phyloP scores from a whole-genome alignment of 768 basidiomycete genomes.

The Trametes cingulata region DNA sequence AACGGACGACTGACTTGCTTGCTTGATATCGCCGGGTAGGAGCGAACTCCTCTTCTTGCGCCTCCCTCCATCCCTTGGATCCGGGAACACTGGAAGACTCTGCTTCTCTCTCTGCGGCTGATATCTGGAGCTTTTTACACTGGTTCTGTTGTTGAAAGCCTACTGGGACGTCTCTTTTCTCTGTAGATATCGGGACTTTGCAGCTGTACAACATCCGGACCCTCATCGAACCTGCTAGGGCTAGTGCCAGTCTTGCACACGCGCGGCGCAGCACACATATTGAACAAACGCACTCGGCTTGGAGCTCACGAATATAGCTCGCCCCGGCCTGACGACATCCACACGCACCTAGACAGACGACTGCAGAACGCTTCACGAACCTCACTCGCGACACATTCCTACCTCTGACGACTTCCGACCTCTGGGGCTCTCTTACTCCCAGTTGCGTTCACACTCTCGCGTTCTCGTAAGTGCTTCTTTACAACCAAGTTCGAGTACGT shows the following conservation, averaged over 20 bases:
- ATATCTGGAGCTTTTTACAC: too few relatives aligned
- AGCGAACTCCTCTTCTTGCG: too few relatives aligned
- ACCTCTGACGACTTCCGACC: background rate
- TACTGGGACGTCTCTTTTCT: too few relatives aligned
- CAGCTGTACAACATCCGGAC: too few relatives aligned
- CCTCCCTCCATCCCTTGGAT: too few relatives aligned
- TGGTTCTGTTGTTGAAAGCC: too few relatives aligned
- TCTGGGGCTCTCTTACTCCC: background rate
- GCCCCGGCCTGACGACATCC: conserved; percentile 9
- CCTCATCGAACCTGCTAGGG: background rate
- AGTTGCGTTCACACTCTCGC: background rate
- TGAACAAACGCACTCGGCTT: background rate
- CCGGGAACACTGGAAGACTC: too few relatives aligned
- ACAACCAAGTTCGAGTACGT: background rate
- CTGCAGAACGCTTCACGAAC: background rate
- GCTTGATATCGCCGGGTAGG: background rate
- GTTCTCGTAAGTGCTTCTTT: background rate
- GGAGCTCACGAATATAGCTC: background rate
- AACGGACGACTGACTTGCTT: too few relatives aligned
- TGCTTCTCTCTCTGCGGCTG: too few relatives aligned
- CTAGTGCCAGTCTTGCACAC: background rate
- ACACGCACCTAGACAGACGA: background rate
- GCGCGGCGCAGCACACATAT: background rate
- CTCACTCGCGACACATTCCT: background rate
- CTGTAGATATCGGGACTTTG: too few relatives aligned